Evolutionary conservation across 352 stramenopile genomes (phyloP).

Genomic region (Globisporangium carolinianum): DNA sequence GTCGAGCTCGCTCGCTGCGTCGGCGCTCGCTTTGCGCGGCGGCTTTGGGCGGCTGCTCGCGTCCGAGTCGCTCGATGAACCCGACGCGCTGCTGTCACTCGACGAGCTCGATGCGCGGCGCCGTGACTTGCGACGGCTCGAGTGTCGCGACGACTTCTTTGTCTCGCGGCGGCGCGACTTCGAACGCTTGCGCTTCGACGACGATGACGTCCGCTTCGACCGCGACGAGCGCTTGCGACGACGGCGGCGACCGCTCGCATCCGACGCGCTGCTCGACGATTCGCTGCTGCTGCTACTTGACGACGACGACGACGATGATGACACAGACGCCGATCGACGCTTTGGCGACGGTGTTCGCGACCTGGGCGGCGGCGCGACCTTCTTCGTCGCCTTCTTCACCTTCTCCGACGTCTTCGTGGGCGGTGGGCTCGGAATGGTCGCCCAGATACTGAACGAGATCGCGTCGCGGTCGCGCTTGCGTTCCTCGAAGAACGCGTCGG

Average conservation of each 20-base stretch:
- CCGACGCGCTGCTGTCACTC: conserved; percentile 13
- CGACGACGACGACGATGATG: conserved; percentile 11
- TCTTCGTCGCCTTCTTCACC: conserved; percentile 45
- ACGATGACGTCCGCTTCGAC: conserved; percentile 9
- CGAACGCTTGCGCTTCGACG: conserved; percentile 15
- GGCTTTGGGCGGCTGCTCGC: conserved; percentile 19
- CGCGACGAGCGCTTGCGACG: conserved; percentile 18
- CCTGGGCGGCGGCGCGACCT: conserved; percentile 16
- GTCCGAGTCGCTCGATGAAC: conserved; percentile 7
- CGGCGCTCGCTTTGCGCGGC: conserved; percentile 11
- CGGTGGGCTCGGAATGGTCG: conserved; percentile 56
- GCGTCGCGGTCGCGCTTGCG: conserved; percentile 59
- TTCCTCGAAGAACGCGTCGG: conserved; percentile 65
- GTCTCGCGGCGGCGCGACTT: conserved; percentile 16
- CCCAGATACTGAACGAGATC: conserved; percentile 69
- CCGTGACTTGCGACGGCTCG: conserved; percentile 9
- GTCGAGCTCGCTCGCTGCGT: conserved; percentile 20
- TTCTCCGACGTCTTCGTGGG: conserved; percentile 45
- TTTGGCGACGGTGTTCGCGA: conserved; percentile 29
- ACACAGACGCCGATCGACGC: conserved; percentile 22
- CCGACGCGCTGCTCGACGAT: conserved; percentile 14
- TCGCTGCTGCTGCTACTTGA: conserved; percentile 14
- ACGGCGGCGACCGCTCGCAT: conserved; percentile 7
- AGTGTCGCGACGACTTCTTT: conserved; percentile 11
- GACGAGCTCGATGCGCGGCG: conserved; percentile 7